Conservation (phyloP, 768 basidiomycete species). For the Terana coerulea region DNA sequence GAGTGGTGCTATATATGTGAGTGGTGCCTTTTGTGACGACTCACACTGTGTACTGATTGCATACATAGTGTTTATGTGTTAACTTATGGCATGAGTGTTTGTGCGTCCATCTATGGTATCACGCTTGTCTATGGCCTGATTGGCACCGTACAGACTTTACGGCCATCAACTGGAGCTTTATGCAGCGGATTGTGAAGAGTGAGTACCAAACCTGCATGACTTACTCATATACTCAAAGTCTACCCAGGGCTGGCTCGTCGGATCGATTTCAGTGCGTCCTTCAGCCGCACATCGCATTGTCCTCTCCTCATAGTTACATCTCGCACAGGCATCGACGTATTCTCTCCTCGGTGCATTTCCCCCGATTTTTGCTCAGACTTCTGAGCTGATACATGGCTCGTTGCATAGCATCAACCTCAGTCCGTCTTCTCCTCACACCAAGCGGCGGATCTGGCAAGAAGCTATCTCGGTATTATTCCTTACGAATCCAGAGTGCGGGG, state of each 20-base stretch:
- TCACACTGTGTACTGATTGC: constrained; percentile 2
- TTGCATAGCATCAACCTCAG: constrained; percentile 60
- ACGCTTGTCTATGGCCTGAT: constrained; percentile 8
- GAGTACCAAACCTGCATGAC: constrained; percentile 20
- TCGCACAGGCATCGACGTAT: constrained; percentile 66
- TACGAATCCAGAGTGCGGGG: constrained; percentile 52
- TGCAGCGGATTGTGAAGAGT: constrained; percentile 63
- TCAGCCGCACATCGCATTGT: not conserved
- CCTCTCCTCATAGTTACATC: not conserved
- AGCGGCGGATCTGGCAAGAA: constrained; percentile 79
- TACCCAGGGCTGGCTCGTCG: constrained; percentile 51
- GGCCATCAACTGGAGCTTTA: constrained; percentile 47
- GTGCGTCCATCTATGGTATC: constrained; percentile 34
- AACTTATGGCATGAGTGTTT: constrained; percentile 66
- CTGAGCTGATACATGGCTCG: not conserved
- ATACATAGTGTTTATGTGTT: constrained; percentile 40
- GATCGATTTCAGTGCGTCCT: constrained; percentile 68
- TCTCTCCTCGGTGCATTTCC: constrained; percentile 59
- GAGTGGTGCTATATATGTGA: constrained; percentile 62
- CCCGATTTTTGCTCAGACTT: too few species aligned
- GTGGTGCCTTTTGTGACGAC: constrained; percentile 25
- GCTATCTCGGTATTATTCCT: constrained; percentile 63
- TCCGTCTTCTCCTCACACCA: constrained; percentile 52
- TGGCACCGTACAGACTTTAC: constrained; percentile 51
- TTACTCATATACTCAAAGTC: not conserved